phyloP scores from a whole-genome alignment of 2,329 filamentous ascomycete species.

The Colletotrichum acutatum region DNA sequence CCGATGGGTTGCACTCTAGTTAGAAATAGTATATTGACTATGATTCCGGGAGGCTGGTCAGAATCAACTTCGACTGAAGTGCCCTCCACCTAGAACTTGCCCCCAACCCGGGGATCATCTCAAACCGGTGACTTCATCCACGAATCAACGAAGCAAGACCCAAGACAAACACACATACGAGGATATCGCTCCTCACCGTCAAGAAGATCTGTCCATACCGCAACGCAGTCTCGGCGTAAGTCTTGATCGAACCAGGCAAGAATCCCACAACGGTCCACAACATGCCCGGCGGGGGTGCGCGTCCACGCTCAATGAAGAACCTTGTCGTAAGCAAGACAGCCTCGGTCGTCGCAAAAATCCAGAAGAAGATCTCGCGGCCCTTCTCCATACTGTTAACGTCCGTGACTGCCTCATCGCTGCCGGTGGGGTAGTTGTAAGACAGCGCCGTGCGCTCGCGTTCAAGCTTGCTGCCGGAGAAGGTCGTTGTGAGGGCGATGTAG shows the following conservation, averaged over 20 bases:
- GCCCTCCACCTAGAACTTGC: neutral
- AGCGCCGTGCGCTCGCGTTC: conserved; percentile 62
- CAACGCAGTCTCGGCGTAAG: conserved; percentile 69
- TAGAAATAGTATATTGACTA: neutral
- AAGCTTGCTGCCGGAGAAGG: conserved; percentile 74
- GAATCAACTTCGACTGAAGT: neutral
- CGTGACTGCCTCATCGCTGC: conserved; percentile 42
- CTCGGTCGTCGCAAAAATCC: conserved; percentile 83
- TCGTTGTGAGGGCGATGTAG: conserved; percentile 75
- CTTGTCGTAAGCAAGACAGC: conserved; percentile 76
- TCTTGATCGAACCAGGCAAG: conserved; percentile 71
- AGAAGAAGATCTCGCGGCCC: conserved; percentile 72
- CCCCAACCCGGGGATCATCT: neutral
- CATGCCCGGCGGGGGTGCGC: conserved; percentile 68
- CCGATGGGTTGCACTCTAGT: neutral
- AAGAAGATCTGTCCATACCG: conserved; percentile 78
- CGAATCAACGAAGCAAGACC: conserved; percentile 65
- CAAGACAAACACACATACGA: conserved; percentile 81
- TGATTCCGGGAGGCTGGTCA: neutral
- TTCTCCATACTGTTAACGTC: conserved; percentile 44
- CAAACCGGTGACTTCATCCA: conserved; percentile 14
- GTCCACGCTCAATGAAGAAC: conserved; percentile 75
- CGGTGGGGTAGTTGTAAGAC: conserved; percentile 43
- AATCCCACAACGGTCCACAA: conserved; percentile 72
- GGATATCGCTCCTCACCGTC: conserved; percentile 78